Base-by-base conservation (phyloP, 495 filamentous ascomycete species). In the Neurospora intermedia region DNA sequence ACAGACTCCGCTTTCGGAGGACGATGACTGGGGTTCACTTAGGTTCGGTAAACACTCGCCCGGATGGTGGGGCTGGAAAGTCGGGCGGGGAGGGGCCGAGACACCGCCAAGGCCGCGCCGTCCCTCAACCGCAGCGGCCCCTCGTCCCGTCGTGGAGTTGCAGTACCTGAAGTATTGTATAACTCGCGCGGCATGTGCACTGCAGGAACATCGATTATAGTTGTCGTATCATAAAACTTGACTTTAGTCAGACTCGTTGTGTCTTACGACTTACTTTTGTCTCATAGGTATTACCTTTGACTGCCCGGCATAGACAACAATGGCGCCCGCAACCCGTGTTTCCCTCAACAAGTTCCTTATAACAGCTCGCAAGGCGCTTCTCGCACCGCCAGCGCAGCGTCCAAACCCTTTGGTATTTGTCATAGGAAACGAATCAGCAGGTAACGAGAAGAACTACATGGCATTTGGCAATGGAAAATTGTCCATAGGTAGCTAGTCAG, bases 391-490 rank as follows among this genome's bases (percentile, higher is more conserved):
- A 6, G 75, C 79, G 0, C 79, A 81, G 66, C 71, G 82, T 39
- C 73, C 77, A 1, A 76, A 76, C 27, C 86, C 86, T 8, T 74
- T 92, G 13, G 87, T 84, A 18, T 88, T 93, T 77, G 90, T 93
- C 6, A 84, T 92, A 39, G 91, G 91, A 8, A 93, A 93, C 76
- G 90, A 93, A 79, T 91, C 90, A 41, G 91, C 90, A 35, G 90
- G 90, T 89, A 39, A 38, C 27, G 27, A 31, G 27, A 39, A 39
- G 38, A 39, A 39, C 39, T 39, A 39, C 39, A 39, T 39, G 35
- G 3, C 27, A 38, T 38, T 38, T 6, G 6, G 0, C 4, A 6
- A 38, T 38, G 2, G 39, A 39, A 39, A 5, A 39, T 0, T 39
- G 39, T 9, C 39, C 39, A 39, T 6, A 39, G 9, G 35, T 38